Base-by-base conservation (phyloP, 129 eudicot species). In the Tanacetum coccineum region DNA sequence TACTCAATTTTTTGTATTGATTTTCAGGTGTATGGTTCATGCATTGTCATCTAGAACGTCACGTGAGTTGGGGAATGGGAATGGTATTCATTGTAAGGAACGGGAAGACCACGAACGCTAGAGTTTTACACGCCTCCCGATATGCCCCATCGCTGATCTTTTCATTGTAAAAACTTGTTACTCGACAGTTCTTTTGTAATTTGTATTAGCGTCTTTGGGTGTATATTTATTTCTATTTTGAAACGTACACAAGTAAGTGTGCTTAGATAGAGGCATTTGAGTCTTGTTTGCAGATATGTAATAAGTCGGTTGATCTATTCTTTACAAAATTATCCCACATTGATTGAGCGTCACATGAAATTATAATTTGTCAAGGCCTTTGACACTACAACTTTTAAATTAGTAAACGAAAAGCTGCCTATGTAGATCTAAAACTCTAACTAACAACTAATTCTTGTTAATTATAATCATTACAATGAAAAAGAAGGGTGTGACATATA, bases 231-330 rank as follows among this genome's bases (percentile, higher is more conserved):
- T 28, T 28, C 36, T 28, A 2, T 28, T 28, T 28, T 6, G 36
- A 6, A 28, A 28, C 36, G n/a, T n/a, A n/a, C n/a, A n/a, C n/a
- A n/a, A n/a, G n/a, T n/a, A n/a, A n/a, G n/a, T n/a, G n/a, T n/a
- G 36, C 36, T 28, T 1, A 28, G 36, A 28, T 28, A 28, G 4
- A 28, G 36, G 20, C 17, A 32, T 52, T 66, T 67, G 72, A 51
- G 70, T 49, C 22, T 45, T 47, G 57, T 46, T 47, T 26, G 4
- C 19, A n/a, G 28, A 5, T 2, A n/a, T 64, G 58, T 65, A 65
- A 65, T 65, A 65, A 48, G 59, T 14, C 46, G 46, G 58, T 47
- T 48, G n/a, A n/a, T n/a, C n/a, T 5, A 21, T 25, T 65, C 13
- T 39, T 46, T 42, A 64, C 56, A 13, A 44, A 18, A 4, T 52